Base-by-base conservation (phyloP, 148 eudicot genomes). In the Silene latifolia region DNA sequence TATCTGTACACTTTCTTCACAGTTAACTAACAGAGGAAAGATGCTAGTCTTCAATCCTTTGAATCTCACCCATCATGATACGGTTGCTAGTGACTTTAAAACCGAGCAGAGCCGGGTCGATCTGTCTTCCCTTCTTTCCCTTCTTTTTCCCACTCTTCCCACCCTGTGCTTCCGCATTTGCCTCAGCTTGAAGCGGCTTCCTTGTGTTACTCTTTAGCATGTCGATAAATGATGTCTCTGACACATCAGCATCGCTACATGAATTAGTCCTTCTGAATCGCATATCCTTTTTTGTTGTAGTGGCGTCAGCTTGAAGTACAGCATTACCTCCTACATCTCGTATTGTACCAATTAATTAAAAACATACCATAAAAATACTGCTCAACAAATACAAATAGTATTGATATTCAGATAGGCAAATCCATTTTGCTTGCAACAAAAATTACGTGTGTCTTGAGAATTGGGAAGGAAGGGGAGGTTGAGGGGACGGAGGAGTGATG, bases 51-150 rank as follows among this genome's bases (percentile, higher is more conserved):
- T 93, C 98, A 71, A 84, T 42, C 78, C 91, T 84, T 76, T 93
- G 98, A n/a, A 93, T 93, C 88, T 93, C 98, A 24, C 96, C 98
- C 98, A 93, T 93, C 96, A 93, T 89, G 56, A 93, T 93, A 5
- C 98, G 91, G 67, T 93, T 93, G 81, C 98, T 93, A 17, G 91
- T 87, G n/a, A 93, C 98, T 86, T 93, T 93, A 80, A 90, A 93
- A 35, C 96, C 98, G 1, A 93, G 98, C n/a, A 90, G 89, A 35
- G 96, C 93, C 0, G 98, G 96, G 79, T 93, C 98, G 54, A 93
- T 90, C 68, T 93, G 96, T 77, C 88, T 87, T 62, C 98, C 96
- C 76, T 93, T 93, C 85, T 93, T 93, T 51, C 91, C 98, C 71
- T 89, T 93, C 88, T 88, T 93, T 77, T 93, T 93, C 78, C 84